Base-by-base conservation (phyloP, 805 yeast species). In the Starmerella bacillaris region DNA sequence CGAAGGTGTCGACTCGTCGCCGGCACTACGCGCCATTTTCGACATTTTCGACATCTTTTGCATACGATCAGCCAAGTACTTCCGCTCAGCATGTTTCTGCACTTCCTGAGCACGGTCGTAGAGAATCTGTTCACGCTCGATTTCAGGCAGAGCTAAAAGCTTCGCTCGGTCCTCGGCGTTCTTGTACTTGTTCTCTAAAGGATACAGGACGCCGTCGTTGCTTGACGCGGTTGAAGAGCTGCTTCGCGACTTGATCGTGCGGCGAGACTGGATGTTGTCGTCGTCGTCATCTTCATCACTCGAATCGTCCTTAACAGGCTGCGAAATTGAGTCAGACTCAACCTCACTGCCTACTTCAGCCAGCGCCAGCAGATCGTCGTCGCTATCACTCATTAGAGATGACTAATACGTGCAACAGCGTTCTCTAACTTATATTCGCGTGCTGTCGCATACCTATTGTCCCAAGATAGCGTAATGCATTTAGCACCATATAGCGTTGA, bases 331-430 rank as follows among this genome's bases (percentile, higher is more conserved):
- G n/a, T n/a, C n/a, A 15, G 42, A 45, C n/a, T 46, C 74, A 24
- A 68, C 71, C 32, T 63, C 74, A 22, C 68, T 72, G 35, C 66
- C 76, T 18, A 67, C 73, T 41, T 92, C 96, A 34, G 98, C 98
- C 49, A 89, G 69, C 16, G 94, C 96, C 53, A 86, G 69, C 60
- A 89, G 68, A 68, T 89, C 98, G 55, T 86, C 96, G 54, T 84
- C 95, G 51, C 82, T 70, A 40, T 55, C 60, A 20, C 46, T 42
- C 46, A 42, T 44, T 5, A 9, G 24, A 12, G n/a, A n/a, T n/a
- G n/a, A n/a, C n/a, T n/a, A n/a, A n/a, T n/a, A n/a, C n/a, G n/a
- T n/a, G n/a, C n/a, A n/a, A n/a, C n/a, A n/a, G n/a, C n/a, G n/a
- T n/a, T n/a, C n/a, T n/a, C n/a, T n/a, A n/a, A n/a, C n/a, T n/a